phyloP scores from a whole-genome alignment of 306 rosid species.

The Prunus fruticosa region DNA sequence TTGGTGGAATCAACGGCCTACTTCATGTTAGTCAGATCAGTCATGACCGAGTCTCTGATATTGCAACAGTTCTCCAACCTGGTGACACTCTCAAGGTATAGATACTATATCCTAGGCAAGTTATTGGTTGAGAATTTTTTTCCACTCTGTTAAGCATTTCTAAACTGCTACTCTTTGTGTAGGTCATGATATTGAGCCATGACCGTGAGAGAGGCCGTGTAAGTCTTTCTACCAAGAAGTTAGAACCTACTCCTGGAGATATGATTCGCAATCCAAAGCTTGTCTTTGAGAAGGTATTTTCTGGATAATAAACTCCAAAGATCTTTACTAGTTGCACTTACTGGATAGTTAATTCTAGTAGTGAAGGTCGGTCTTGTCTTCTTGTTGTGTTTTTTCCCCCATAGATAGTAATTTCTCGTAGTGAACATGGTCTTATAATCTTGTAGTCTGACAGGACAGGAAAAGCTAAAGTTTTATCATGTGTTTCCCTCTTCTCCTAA shows the following conservation, averaged over 20 bases:
- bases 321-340: neutral
- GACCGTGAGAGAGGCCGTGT: slow-evolving; percentile 92
- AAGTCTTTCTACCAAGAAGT: slow-evolving; percentile 93
- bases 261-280: slow-evolving; percentile 97
- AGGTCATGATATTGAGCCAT: slow-evolving; percentile 98
- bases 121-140: slow-evolving; percentile 14
- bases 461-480: neutral
- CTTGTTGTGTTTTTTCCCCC: neutral
- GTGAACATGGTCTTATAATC: neutral
- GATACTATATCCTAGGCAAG: slow-evolving; percentile 1
- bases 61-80: slow-evolving; percentile 88
- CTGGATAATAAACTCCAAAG: slow-evolving; percentile 19
- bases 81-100: slow-evolving; percentile 91
- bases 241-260: slow-evolving; percentile 98
- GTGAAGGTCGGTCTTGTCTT: neutral
- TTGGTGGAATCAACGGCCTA: slow-evolving; percentile 97
- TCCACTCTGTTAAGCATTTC: slow-evolving; percentile 11
- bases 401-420: neutral
- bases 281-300: slow-evolving; percentile 89
- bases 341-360: neutral
- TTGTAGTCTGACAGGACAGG: slow-evolving; percentile 8
- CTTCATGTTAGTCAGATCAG: slow-evolving; percentile 99
- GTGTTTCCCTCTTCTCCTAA: slow-evolving; percentile 1
- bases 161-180: slow-evolving; percentile 27
- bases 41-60: slow-evolving; percentile 88